Evolutionary conservation across 1,284 basidiomycete genomes (phyloP), one percentile per base, ranked within the genome.

Genomic region (Trichosporon ovoides): DNA sequence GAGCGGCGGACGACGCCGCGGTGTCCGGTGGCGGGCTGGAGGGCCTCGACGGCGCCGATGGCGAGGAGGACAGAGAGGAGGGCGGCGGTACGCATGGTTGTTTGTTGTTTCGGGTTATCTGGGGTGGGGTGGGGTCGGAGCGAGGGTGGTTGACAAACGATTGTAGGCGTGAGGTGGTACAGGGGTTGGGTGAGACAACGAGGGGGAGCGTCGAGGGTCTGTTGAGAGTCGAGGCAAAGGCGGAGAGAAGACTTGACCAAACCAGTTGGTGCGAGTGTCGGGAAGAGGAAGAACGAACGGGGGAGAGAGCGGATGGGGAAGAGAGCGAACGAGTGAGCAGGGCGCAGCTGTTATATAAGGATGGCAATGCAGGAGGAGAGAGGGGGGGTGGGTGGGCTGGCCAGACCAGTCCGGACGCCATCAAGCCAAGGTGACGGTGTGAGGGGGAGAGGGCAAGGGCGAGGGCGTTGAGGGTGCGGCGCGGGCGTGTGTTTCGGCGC

Each of bases 61-160:
- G 53, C 20, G 40, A 49, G 28, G 53, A 48, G 33, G n/a, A 54
- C 37, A 20, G 48, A 38, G n/a, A 56, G 22, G 28, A 56, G 38
- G 13, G 19, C 33, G 37, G 34, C 20, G 33, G 34, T 19, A 46
- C 28, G 33, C 34, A 35, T 36, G 20, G 24, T 38, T 46, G 36
- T 13, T 38, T 37, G n/a, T 38, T 36, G 18, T 31, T 11, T 36
- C 28, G 20, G 24, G 20, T 38, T 48, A 7, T 43, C 35, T 46
- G 16, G 24, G 48, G 20, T 2, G 18, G 6, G 4, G 7, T 31
- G 36, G 13, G 2, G 19, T n/a, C 28, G 20, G 36, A 34, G 33
- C n/a, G 33, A 49, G 20, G 16, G 34, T 24, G 40, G 35, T 7
- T 16, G 53, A 37, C 34, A 55, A 49, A 55, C 20, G 53, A 55